Base-by-base conservation (phyloP, 164 flowering plant species). In the Vitis riparia region DNA sequence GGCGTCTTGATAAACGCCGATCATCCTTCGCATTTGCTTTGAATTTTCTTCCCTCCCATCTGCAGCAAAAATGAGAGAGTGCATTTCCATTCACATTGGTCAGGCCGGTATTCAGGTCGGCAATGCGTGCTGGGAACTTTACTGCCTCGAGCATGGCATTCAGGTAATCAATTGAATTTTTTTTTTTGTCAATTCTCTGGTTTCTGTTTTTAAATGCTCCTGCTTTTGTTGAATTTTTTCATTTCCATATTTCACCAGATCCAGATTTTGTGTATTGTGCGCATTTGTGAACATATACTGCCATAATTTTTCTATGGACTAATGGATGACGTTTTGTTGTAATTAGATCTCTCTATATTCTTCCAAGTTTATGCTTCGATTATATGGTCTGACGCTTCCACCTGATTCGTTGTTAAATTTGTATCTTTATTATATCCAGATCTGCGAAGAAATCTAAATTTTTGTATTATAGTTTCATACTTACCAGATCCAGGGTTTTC, bases 91-190 rank as follows among this genome's bases (percentile, higher is more conserved):
- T 51, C 81, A 78, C 78, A 78, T 78, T 52, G 81, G 81, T 13
- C 81, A 78, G 66, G 81, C 81, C 65, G 81, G 78, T 8, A 78
- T 78, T 48, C 78, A 78, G 71, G 81, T 78, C 68, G 81, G 81
- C 30, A 78, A 78, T 52, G 75, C 81, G 19, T 78, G 81, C 75
- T 78, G 78, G 80, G 80, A 78, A 53, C 76, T 72, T 56, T 78
- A 78, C 75, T 78, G 81, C 68, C 81, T 78, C 68, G 84, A 80
- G 81, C 84, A 80, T 57, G 81, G 84, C 63, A 80, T 80, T 48
- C 81, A 80, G 79, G 84, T 78, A 16, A n/a, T 19, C 11, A 47
- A 49, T 48, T 59, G 13, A 12, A 53, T 17, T 17, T 17, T 17
- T 23, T 51, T 19, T 0, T 14, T 11, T 19, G 44, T 37, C 44